phyloP scores from a whole-genome alignment of 306 rosid species.

The Prinsepia uniflora region DNA sequence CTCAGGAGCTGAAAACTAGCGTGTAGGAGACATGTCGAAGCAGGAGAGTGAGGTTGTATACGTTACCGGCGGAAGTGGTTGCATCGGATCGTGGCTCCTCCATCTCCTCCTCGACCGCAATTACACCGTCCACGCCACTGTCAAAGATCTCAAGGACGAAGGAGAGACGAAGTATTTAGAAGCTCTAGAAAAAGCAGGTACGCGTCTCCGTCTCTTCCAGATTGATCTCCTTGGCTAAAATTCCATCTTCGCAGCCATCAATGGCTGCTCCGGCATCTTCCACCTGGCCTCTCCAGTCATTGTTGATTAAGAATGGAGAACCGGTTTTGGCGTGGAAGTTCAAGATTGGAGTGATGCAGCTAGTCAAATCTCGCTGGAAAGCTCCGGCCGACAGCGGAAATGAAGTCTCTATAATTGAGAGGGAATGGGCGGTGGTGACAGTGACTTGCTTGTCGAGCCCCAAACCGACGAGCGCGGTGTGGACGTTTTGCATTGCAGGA shows the following conservation, averaged over 20 bases:
- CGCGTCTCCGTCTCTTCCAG: constrained; percentile 48
- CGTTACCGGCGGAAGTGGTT: constrained; percentile 93
- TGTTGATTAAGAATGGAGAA: constrained; percentile 61
- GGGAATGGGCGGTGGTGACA: too few relatives aligned
- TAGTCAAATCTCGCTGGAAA: too few relatives aligned
- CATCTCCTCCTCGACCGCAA: constrained; percentile 74
- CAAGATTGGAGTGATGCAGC: too few relatives aligned
- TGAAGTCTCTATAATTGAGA: too few relatives aligned
- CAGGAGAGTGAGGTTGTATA: constrained; percentile 48
- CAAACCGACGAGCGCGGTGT: too few relatives aligned
- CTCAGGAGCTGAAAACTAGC: neutral
- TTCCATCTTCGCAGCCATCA: constrained; percentile 50
- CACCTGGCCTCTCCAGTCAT: constrained; percentile 86
- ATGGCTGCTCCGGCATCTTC: constrained; percentile 77
- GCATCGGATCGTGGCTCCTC: constrained; percentile 83
- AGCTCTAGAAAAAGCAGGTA: constrained; percentile 37
- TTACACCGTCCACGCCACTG: constrained; percentile 83
- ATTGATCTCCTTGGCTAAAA: constrained; percentile 68
- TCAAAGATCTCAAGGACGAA: constrained; percentile 61
- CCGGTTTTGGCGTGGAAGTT: too few relatives aligned
- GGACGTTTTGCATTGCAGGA: too few relatives aligned
- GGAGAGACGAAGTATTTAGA: constrained; percentile 72
- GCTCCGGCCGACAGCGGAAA: too few relatives aligned
- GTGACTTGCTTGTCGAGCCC: too few relatives aligned
- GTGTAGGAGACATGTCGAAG: constrained; percentile 6